Percentiles rank a stretch among this genome's conserved stretches.
phyloP scores from a whole-genome alignment of 345 rosid species.

The Physaria fendleri region DNA sequence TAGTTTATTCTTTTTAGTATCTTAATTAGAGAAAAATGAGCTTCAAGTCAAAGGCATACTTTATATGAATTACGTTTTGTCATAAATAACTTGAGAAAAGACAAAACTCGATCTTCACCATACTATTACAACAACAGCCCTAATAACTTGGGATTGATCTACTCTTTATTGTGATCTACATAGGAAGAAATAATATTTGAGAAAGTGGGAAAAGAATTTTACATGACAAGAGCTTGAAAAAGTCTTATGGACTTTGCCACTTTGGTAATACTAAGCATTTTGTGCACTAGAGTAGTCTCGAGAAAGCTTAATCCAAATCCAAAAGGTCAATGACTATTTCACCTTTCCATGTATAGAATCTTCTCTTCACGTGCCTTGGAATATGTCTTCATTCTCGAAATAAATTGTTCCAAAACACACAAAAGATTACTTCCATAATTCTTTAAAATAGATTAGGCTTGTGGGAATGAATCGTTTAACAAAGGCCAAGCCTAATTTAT shows the following conservation, averaged over 20 bases:
- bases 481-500: no score
- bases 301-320: not conserved
- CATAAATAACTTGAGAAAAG: not conserved
- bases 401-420: slow-evolving; percentile 80
- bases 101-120: slow-evolving; percentile 1
- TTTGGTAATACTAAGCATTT: no score
- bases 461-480: no score
- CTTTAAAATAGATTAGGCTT: not conserved
- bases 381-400: slow-evolving; percentile 89
- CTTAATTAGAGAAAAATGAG: slow-evolving; percentile 7
- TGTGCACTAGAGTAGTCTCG: no score
- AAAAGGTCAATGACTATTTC: slow-evolving; percentile 1
- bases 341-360: slow-evolving; percentile 98
- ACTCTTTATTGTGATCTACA: not conserved
- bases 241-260: no score
- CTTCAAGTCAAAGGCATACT: not conserved
- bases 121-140: not conserved
- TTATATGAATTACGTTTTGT: slow-evolving; percentile 9
- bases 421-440: not conserved
- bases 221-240: no score
- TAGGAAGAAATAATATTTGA: no score
- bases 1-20: slow-evolving; percentile 2
- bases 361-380: slow-evolving; percentile 98
- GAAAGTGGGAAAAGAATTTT: no score
- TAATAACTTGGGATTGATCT: not conserved